Base-by-base conservation (phyloP, 352 stramenopile species). In the Elongisporangium undulatum region DNA sequence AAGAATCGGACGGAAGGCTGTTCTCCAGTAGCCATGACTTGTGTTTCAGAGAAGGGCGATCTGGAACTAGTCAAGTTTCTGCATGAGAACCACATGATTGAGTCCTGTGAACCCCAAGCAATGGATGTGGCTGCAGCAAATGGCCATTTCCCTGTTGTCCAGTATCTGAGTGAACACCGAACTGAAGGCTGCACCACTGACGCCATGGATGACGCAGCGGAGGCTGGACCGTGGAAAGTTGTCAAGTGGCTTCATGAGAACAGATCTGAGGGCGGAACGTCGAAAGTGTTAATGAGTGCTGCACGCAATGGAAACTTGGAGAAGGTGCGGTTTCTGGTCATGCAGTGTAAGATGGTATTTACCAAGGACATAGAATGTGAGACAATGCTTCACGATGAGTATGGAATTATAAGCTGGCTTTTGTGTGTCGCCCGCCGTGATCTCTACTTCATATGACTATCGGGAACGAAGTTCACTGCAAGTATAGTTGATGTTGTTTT, bases 221-320 rank as follows among this genome's bases (percentile, higher is more conserved):
- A 52, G 6, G 66, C 48, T 23, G 71, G 71, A 4, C 57, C 75
- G 55, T 58, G 76, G n/a, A 48, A 68, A 3, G 55, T 74, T 23
- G 62, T 79, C 13, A 21, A 51, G 12, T 76, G 68, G 51, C 54
- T 79, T 45, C 71, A 79, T 51, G 17, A 45, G 3, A 22, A 74
- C 21, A 60, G 71, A 4, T 53, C 8, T 13, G 71, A 79, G 69
- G 71, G 68, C 4, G 75, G 71, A 49, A 74, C 65, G 1, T 69
- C 58, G 2, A 55, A 69, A 49, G 71, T 69, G 3, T 77, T 85
- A 49, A 69, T 82, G 53, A 64, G 66, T 3, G 72, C 72, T 16
- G 75, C 75, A 12, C 53, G 72, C 13, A 54, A 70, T 29, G 75
- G 72, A 7, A 29, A 65, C 5, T 45, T 81, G 21, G 20, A 59